Evolutionary conservation across 257 asterid genomes (phyloP).

Genomic region (Misopates orontium): DNA sequence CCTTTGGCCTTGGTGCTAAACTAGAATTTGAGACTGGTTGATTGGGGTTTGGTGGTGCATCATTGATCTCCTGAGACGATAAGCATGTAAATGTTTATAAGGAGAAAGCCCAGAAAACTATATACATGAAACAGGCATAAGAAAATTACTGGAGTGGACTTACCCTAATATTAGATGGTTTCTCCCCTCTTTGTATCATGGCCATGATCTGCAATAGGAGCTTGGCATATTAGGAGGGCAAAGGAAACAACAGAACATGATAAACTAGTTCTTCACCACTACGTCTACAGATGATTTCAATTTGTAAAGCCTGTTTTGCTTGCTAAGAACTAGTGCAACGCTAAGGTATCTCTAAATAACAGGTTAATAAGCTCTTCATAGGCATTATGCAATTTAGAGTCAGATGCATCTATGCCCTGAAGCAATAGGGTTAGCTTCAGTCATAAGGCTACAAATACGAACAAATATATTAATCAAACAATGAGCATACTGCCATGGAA

Average conservation of each 20-base stretch:
- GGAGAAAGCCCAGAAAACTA: slow-evolving; percentile 17
- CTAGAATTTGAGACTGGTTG: slow-evolving; percentile 81
- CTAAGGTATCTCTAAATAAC: background rate
- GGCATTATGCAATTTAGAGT: background rate
- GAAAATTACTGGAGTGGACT: slow-evolving; percentile 30
- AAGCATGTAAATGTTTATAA: slow-evolving; percentile 11
- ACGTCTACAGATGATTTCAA: background rate
- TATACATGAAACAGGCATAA: background rate
- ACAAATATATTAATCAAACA: no score
- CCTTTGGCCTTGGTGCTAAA: slow-evolving; percentile 77
- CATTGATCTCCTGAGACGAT: slow-evolving; percentile 73
- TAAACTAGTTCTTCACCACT: slow-evolving; percentile 9
- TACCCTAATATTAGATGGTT: slow-evolving; percentile 85
- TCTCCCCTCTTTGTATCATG: slow-evolving; percentile 96
- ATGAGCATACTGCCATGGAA: no score
- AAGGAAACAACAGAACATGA: background rate
- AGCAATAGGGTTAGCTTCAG: background rate
- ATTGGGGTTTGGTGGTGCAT: slow-evolving; percentile 92
- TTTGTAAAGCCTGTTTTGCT: background rate
- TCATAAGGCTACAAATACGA: no score
- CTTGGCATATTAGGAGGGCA: slow-evolving; percentile 9
- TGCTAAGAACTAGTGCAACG: slow-evolving; percentile 4
- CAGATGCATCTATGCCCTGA: background rate
- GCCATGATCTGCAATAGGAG: slow-evolving; percentile 70
- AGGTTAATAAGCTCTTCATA: background rate